Evolutionary conservation across 345 rosid species (phyloP).

Genomic region (Bretschneidera sinensis): DNA sequence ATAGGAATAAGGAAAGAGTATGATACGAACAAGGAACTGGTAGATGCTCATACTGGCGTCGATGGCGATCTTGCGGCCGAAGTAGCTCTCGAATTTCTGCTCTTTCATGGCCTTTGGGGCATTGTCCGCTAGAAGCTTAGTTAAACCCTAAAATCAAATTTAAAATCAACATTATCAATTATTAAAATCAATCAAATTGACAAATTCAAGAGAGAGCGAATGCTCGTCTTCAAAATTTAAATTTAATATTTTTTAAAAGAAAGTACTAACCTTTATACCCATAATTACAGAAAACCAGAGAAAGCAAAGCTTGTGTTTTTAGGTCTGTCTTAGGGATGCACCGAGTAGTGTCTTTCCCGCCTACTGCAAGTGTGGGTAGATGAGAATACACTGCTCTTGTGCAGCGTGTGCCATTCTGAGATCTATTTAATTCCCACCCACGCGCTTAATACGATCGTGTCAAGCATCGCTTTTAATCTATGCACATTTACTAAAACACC

Average conservation of each 20-base stretch:
- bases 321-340: not conserved
- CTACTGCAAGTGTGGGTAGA: not conserved
- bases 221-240: too few relatives aligned
- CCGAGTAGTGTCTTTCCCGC: not conserved
- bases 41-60: slow-evolving; percentile 99
- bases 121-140: slow-evolving; percentile 93
- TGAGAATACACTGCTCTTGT: too few relatives aligned
- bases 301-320: not conserved
- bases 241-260: not conserved
- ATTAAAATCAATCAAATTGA: slow-evolving; percentile 14
- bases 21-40: slow-evolving; percentile 71
- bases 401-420: too few relatives aligned
- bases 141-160: slow-evolving; percentile 65
- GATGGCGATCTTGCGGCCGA: slow-evolving; percentile 88
- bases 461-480: too few relatives aligned
- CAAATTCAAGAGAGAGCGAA: not conserved
- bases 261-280: slow-evolving; percentile 24
- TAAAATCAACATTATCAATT: not conserved
- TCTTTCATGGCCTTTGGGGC: slow-evolving; percentile 89
- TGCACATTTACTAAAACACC: too few relatives aligned
- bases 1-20: not conserved
- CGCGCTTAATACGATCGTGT: too few relatives aligned
- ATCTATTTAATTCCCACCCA: too few relatives aligned
- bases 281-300: not conserved
- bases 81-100: slow-evolving; percentile 86